Base-by-base conservation (phyloP, 345 rosid species). In the Carallia brachiata region DNA sequence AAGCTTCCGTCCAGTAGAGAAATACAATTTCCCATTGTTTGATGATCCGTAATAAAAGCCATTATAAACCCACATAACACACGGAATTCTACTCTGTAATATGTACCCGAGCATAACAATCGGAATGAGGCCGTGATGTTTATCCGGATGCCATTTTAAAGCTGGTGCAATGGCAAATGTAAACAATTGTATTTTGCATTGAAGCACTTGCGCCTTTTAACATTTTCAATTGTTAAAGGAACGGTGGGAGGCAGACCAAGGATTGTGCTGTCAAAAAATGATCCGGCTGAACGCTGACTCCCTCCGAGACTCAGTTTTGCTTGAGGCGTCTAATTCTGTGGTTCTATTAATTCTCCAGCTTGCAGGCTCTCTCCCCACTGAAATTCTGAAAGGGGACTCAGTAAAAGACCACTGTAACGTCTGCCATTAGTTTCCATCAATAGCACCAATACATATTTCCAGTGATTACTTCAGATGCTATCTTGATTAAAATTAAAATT, bases 81-180 rank as follows among this genome's bases (percentile, higher is more conserved):
- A 40, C 1, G 2, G 48, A 40, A 40, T 40, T 0, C 34, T 32
- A 32, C 34, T 32, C 34, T 32, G 34, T 8, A 40, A 40, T 40
- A 2, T 40, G 48, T 40, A 40, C 48, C 12, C 3, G 2, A 6
- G 8, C 7, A 39, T 1, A 39, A 39, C n/a, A n/a, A n/a, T n/a
- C n/a, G n/a, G n/a, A n/a, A n/a, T n/a, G n/a, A n/a, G n/a, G 52
- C 91, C 97, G 64, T 86, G 92, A 72, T 89, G 90, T 81, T 79
- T 92, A 78, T 92, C 96, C 7, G 99, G 99, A 82, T 95, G 99
- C 97, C 99, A 92, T 75, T 86, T 95, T 65, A 90, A 70, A n/a
- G 99, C 97, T 1, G 6, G 6, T 16, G 6, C 30, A 57, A 13
- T 9, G 10, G 19, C 9, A 27, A 73, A 61, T 16, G 18, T 61